Conservation (phyloP, 2,329 filamentous ascomycete species). For the Diaporthe destruens region DNA sequence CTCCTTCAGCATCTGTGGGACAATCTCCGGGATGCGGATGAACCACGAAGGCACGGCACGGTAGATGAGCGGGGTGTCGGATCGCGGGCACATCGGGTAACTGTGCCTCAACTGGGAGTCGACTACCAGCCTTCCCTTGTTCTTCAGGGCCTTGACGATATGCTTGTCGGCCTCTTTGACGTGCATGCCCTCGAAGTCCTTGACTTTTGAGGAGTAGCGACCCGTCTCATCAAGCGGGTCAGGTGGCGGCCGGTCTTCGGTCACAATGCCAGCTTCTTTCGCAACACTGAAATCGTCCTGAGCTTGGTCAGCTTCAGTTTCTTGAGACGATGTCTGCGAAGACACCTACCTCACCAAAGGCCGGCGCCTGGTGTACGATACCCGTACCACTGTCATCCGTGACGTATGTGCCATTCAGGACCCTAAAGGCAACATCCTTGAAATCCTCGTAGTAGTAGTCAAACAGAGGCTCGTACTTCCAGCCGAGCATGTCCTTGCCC, state of each 20-base stretch:
- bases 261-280: slow-evolving; percentile 81
- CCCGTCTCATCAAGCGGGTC: slow-evolving; percentile 91
- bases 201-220: slow-evolving; percentile 80
- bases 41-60: slow-evolving; percentile 95
- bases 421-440: slow-evolving; percentile 84
- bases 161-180: slow-evolving; percentile 94
- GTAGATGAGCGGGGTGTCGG: slow-evolving; percentile 95
- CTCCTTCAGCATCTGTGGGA: slow-evolving; percentile 90
- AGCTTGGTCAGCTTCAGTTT: neutral
- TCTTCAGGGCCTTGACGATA: slow-evolving; percentile 91
- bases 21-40: slow-evolving; percentile 84
- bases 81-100: slow-evolving; percentile 93
- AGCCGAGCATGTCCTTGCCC: slow-evolving; percentile 87
- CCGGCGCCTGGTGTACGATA: slow-evolving; percentile 93
- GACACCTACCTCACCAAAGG: slow-evolving; percentile 78
- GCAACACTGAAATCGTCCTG: slow-evolving; percentile 90
- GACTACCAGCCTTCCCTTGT: slow-evolving; percentile 79
- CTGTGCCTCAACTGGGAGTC: slow-evolving; percentile 92
- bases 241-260: slow-evolving; percentile 81
- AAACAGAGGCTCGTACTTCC: slow-evolving; percentile 91
- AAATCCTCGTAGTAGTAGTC: slow-evolving; percentile 91
- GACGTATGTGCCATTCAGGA: slow-evolving; percentile 87
- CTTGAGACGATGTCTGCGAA: slow-evolving; percentile 59
- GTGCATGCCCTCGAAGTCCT: slow-evolving; percentile 86
- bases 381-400: slow-evolving; percentile 92